Evolutionary conservation across 2,329 filamentous ascomycete species (phyloP), one percentile per base, ranked within the genome.

Genomic region (Penicillium glabrum): DNA sequence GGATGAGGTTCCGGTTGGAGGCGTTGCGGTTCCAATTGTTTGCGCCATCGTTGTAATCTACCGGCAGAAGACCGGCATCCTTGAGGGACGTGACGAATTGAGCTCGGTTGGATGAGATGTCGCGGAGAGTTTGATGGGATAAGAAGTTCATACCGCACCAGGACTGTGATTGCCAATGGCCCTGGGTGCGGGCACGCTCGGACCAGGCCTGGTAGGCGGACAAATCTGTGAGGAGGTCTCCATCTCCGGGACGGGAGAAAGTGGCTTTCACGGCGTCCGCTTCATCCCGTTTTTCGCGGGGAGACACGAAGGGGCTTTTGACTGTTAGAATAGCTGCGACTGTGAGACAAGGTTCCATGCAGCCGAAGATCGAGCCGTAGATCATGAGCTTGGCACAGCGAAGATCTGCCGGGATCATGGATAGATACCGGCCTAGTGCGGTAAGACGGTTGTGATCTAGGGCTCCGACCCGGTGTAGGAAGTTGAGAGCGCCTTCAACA

Each of bases 331-430:
- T 95, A 9, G 93, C 89, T 2, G 95, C 91, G 60, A 98, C 93
- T 3, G 89, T 92, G 54, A 98, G 83, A 63, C 89, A 92, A 51
- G 93, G 87, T 67, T 96, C 91, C 7, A 98, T 82, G 69, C 93
- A 98, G 33, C 90, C 90, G 69, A 99, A 98, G 56, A 96, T 92
- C 16, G 91, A 89, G 6, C 95, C 95, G 69, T 96, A 96, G 3
- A 99, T 90, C 83, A 99, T 91, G 33, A 99, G 82, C 75, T 99
- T 99, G 46, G 90, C 91, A 72, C 92, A 96, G 27, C 93, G 87
- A 47, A 99, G 82, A 69, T 99, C 95, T 0, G 93, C 91, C 1
- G 95, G 95, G 50, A 99, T 92, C 86, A 96, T 91, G 19, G 93
- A 89, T n/a, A 99, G 81, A 76, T 98, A 95, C 52, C 89, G 87